These are phyloP conservation scores for Fimicolochytrium jonesii DNA, from an alignment of 192 early-diverging fungal species.

Conservation along the genomic window DNA sequence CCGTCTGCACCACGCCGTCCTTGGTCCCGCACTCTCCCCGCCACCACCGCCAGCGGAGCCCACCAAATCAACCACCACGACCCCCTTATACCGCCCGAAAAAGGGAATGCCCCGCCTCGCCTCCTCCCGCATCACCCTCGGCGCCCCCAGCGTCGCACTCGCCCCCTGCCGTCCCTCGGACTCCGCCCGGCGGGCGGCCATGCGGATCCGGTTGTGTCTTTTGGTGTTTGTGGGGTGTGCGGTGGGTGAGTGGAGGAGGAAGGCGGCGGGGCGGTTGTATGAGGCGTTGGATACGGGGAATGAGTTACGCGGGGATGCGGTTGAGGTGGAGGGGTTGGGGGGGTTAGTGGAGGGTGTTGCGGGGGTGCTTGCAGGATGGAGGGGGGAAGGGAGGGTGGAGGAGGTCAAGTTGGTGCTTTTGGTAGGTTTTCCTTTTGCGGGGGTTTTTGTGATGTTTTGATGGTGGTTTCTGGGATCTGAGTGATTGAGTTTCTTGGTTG, in stretches of 20 bases:
- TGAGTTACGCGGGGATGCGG: not conserved
- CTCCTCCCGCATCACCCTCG: too few relatives aligned
- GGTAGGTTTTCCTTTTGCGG: not conserved
- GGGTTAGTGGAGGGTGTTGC: not conserved
- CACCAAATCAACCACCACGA: not conserved
- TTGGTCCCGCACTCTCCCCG: constrained; percentile 2
- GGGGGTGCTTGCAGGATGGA: not conserved
- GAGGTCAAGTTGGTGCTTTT: not conserved
- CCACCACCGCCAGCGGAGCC: too few relatives aligned
- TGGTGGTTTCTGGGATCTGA: not conserved
- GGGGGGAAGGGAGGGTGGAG: not conserved
- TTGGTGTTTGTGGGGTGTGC: too few relatives aligned
- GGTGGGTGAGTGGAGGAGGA: not conserved
- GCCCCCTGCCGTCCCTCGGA: too few relatives aligned
- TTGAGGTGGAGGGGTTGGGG: not conserved
- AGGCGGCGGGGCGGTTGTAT: not conserved
- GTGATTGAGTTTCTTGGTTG: too few relatives aligned
- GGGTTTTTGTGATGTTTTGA: not conserved
- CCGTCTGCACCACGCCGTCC: constrained; percentile 1
- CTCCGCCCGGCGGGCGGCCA: too few relatives aligned
- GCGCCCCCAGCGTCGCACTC: too few relatives aligned
- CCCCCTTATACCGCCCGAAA: not conserved
- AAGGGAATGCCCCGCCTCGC: too few relatives aligned
- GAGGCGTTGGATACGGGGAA: constrained; percentile 8
- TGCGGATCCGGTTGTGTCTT: too few relatives aligned